Base-by-base conservation (phyloP, 257 asterid species). In the Phtheirospermum japonicum region DNA sequence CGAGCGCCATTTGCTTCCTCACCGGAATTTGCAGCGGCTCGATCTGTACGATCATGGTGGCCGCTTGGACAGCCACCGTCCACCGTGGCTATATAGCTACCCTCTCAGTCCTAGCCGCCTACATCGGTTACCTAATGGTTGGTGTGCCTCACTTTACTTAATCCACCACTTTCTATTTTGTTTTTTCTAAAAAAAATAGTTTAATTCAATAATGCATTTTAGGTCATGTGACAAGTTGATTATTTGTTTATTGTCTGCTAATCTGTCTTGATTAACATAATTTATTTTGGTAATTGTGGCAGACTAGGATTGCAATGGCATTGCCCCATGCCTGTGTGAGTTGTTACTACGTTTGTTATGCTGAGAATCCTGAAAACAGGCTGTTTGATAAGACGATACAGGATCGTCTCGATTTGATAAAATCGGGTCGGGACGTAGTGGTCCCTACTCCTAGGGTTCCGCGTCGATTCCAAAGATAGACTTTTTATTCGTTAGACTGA, bases 271-370 rank as follows among this genome's bases (percentile, higher is more conserved):
- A 20, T 31, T 70, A 19, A 67, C 59, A 61, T 57, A 16, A 20
- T 6, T 8, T 6, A 11, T 68, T 54, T 68, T 62, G 4, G 48
- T 13, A 55, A 18, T 54, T 57, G 6, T 56, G 71, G 59, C 90
- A 93, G 97, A 93, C 97, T 36, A 82, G 97, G 84, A 93, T 93
- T 65, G 97, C 97, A 5, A 93, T 93, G 99, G 97, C 96, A 42
- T 34, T 93, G 75, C 99, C 97, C 39, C 99, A 93, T 5, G 96
- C 97, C 7, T 87, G 99, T 71, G 96, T 93, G 61, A 72, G 95
- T 57, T 87, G 94, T 72, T 93, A 87, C 85, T 93, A 89, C 62
- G 99, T 89, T 0, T 93, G 97, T 77, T 93, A 85, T 14, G 99
- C 97, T 0, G 99, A 93, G 83, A 89, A 87, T 71, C 96, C 99